These are phyloP conservation scores for Apophysomyces ossiformis DNA, from an alignment of 371 early-diverging fungal species.

Conservation along the genomic window DNA sequence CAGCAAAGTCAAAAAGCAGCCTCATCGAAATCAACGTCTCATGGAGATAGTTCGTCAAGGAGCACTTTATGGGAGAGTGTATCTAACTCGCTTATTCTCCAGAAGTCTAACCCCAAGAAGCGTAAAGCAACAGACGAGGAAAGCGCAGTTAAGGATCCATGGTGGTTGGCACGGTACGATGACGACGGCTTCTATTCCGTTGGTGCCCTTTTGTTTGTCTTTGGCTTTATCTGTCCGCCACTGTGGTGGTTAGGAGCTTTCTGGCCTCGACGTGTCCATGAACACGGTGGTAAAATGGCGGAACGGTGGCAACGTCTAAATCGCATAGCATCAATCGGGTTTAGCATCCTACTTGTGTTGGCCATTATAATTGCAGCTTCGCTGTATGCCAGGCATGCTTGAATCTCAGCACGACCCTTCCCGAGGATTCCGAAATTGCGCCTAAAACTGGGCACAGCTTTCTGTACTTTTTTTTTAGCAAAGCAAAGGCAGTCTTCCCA, in stretches of 20 bases:
- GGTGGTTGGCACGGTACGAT: constrained; percentile 39
- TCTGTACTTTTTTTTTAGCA: no score
- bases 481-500: no score
- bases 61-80: background rate
- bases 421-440: no score
- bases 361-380: constrained; percentile 30
- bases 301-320: constrained; percentile 50
- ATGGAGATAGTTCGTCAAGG: background rate
- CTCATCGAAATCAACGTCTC: no score
- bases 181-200: constrained; percentile 42
- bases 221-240: constrained; percentile 50
- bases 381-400: background rate
- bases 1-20: no score
- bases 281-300: constrained; percentile 48
- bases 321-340: constrained; percentile 48
- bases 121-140: background rate
- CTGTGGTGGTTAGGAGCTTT: constrained; percentile 53
- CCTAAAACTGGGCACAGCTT: no score
- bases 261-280: constrained; percentile 35
- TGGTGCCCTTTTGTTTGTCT: constrained; percentile 40
- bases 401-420: no score
- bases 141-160: constrained; percentile 15
- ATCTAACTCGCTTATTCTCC: constrained; percentile 41
- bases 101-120: background rate
- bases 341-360: constrained; percentile 41